Conservation (phyloP, 495 filamentous ascomycete genomes). For the Parathielavia appendiculata region DNA sequence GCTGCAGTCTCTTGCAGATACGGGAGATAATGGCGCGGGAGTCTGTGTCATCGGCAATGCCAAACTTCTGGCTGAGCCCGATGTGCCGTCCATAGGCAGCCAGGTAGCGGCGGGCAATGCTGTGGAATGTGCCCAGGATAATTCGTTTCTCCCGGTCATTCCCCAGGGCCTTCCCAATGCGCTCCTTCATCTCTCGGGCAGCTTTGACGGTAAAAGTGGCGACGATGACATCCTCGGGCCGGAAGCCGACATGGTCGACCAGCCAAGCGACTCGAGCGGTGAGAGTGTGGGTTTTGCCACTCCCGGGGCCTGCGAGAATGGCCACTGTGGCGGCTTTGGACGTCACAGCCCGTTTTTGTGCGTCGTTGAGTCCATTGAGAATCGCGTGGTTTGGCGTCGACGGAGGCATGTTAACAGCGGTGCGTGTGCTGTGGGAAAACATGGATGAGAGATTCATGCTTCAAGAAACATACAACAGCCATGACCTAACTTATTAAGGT, state of each 20-base stretch:
- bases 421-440: no score
- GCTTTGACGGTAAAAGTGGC: conserved; percentile 98
- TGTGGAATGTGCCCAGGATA: conserved; percentile 93
- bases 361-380: conserved; percentile 71
- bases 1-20: conserved; percentile 69
- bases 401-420: conserved; percentile 1
- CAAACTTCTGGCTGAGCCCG: conserved; percentile 75
- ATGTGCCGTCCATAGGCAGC: conserved; percentile 81
- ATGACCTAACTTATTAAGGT: no score
- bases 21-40: conserved; percentile 70
- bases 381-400: conserved; percentile 24
- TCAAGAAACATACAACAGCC: no score
- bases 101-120: conserved; percentile 82
- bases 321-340: conserved; percentile 75
- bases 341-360: conserved; percentile 80
- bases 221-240: conserved; percentile 89
- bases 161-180: conserved; percentile 73
- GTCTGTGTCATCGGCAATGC: conserved; percentile 86
- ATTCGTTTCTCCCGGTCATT: conserved; percentile 71
- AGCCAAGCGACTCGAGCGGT: conserved; percentile 93
- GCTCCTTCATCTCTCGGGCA: conserved; percentile 88
- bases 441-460: no score
- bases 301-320: conserved; percentile 78
- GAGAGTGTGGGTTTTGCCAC: conserved; percentile 93
- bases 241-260: conserved; percentile 69